Base-by-base conservation (phyloP, 2,329 filamentous ascomycete species). In the Pseudopithomyces chartarum region DNA sequence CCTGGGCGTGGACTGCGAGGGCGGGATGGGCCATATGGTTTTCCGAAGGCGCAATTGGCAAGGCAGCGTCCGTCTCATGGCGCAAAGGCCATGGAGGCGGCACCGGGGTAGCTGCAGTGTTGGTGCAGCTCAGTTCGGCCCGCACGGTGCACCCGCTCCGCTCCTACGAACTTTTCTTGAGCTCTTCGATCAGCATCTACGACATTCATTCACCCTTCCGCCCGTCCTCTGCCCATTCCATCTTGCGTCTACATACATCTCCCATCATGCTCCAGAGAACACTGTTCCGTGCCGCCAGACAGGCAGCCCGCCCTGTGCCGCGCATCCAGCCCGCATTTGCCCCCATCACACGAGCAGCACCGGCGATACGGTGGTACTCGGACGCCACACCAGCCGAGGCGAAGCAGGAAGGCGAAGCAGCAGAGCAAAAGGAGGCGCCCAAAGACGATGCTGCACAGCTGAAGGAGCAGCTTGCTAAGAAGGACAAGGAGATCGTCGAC, bases 401-500 rank as follows among this genome's bases (percentile, higher is more conserved):
- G 29, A 55, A 46, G 26, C 76, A 79, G 61, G 75, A 78, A 54
- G 73, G 71, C 38, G 67, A 76, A 39, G 74, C 69, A 29, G 64
- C 73, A 58, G 63, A 76, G 39, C 77, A 81, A 50, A 80, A 83
- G 48, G 78, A 81, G 33, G 55, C 59, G n/a, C 59, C 57, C 43
- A 40, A 40, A 40, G 62, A 67, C 23, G 71, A 74, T 55, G 51
- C 57, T 5, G 61, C 73, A 29, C 65, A 73, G 57, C 50, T 85
- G 44, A 84, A 85, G 38, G 87, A 87, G 75, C 86, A 91, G 76
- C 75, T 92, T 5, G 89, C 91, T 75, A 82, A 85, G 58, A 90
- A 90, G 77, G 86, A 89, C 67, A 87, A 85, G 77, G 89, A 92
- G 75, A 82, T 86, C 42, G 73, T 90, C 60, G 92, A 97, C 47